phyloP scores from a whole-genome alignment of 352 stramenopile species.

The Phytophthora citrophthora region DNA sequence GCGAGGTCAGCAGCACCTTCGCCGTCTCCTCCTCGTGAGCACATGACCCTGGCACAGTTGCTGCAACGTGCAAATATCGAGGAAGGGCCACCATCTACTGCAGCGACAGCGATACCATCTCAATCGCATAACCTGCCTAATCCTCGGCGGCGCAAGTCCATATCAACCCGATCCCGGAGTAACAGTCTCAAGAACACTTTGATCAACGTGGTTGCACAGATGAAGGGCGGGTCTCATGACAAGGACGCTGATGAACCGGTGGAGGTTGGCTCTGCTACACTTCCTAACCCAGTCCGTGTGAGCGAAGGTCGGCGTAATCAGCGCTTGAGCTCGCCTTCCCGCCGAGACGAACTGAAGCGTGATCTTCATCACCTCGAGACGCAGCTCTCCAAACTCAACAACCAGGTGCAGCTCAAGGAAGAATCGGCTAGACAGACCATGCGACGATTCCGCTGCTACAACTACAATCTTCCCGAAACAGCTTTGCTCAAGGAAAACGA shows the following conservation, averaged over 20 bases:
- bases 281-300: constrained; percentile 38
- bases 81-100: constrained; percentile 2
- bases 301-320: constrained; percentile 28
- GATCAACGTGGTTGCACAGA: constrained; percentile 68
- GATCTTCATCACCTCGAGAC: constrained; percentile 67
- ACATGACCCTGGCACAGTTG: constrained; percentile 46
- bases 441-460: constrained; percentile 78
- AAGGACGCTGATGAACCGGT: constrained; percentile 32
- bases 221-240: constrained; percentile 50
- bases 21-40: constrained; percentile 27
- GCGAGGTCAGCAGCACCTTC: constrained; percentile 13
- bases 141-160: constrained; percentile 55
- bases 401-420: constrained; percentile 72
- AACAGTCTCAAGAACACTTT: constrained; percentile 75
- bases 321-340: constrained; percentile 37
- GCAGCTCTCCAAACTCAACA: constrained; percentile 64
- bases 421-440: constrained; percentile 61
- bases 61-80: constrained; percentile 38
- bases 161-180: constrained; percentile 64
- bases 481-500: constrained; percentile 57
- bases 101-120: not conserved
- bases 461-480: constrained; percentile 80
- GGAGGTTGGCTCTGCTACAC: constrained; percentile 39
- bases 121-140: constrained; percentile 48
- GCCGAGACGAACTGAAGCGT: constrained; percentile 61